Evolutionary conservation across 2,329 filamentous ascomycete species (phyloP).

Genomic region (Fonsecaea multimorphosa): DNA sequence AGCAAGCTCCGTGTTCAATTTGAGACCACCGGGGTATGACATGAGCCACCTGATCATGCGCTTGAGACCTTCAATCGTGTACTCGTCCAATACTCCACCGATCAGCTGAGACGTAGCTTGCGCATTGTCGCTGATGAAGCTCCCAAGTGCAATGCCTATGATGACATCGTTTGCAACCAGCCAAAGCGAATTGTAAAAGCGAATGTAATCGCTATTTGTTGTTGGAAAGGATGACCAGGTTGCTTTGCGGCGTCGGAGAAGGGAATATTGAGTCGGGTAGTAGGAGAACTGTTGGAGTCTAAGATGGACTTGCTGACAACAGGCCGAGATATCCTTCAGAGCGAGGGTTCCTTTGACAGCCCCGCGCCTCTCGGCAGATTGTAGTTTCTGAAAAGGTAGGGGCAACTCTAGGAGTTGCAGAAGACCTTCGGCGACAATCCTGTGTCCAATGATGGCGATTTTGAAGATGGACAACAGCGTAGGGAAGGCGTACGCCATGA

Average conservation of each 20-base stretch:
- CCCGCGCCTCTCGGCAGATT: conserved; percentile 30
- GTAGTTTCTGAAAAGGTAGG: conserved; percentile 33
- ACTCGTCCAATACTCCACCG: conserved; percentile 74
- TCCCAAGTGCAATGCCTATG: conserved; percentile 93
- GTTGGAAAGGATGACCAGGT: conserved; percentile 96
- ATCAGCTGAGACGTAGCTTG: conserved; percentile 81
- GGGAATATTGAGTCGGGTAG: conserved; percentile 96
- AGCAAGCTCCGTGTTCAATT: conserved; percentile 91
- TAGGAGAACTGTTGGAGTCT: conserved; percentile 98
- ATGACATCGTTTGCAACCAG: conserved; percentile 98
- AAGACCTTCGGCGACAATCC: conserved; percentile 78
- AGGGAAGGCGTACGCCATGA: conserved; percentile 78
- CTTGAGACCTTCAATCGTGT: conserved; percentile 86
- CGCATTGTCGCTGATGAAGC: conserved; percentile 95
- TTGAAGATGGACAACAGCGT: conserved; percentile 75
- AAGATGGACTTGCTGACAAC: conserved; percentile 96
- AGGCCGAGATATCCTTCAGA: conserved; percentile 93
- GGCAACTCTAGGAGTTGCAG: conserved; percentile 85
- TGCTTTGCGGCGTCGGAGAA: conserved; percentile 82
- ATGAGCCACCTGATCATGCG: conserved; percentile 93
- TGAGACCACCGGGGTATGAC: conserved; percentile 92
- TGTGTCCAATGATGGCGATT: conserved; percentile 77
- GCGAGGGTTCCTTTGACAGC: conserved; percentile 75
- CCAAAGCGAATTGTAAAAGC: conserved; percentile 99
- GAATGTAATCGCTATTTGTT: conserved; percentile 95